phyloP scores from a whole-genome alignment of 352 stramenopile species.

The Pythium myriotylum region DNA sequence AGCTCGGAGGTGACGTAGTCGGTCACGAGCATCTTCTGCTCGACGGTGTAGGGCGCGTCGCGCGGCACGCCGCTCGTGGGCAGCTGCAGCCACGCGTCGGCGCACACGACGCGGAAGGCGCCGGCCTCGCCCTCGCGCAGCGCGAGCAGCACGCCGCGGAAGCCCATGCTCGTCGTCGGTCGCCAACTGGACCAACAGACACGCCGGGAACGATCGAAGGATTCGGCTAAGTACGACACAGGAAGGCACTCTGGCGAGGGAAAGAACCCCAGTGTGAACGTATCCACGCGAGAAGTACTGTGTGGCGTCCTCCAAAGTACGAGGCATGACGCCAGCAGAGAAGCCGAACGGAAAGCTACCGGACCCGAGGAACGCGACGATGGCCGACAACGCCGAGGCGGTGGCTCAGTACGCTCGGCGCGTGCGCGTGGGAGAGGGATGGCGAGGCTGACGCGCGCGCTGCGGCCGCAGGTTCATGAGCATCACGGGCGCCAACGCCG shows the following conservation, averaged over 20 bases:
- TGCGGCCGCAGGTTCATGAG: conserved; percentile 70
- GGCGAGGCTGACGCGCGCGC: background rate
- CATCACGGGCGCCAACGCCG: conserved; percentile 76
- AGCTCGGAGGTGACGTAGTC: conserved; percentile 59
- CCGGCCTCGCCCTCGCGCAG: conserved; percentile 32
- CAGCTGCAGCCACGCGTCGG: conserved; percentile 48
- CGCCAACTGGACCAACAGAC: background rate
- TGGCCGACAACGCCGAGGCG: conserved; percentile 41
- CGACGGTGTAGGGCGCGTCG: conserved; percentile 23
- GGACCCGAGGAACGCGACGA: background rate
- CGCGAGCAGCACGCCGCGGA: conserved; percentile 68
- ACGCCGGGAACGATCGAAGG: background rate
- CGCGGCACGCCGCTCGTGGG: conserved; percentile 25
- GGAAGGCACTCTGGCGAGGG: background rate
- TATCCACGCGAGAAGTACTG: background rate
- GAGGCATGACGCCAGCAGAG: background rate
- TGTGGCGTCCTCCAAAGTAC: background rate
- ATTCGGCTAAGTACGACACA: conserved; percentile 14
- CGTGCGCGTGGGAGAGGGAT: background rate
- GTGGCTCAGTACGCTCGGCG: conserved; percentile 43
- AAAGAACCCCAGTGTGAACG: no score
- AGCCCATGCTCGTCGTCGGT: conserved; percentile 43
- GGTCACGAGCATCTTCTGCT: conserved; percentile 60
- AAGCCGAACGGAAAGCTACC: background rate
- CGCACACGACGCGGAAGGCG: conserved; percentile 54